phyloP scores from a whole-genome alignment of 306 rosid genomes.

The Astragalus membranaceus region DNA sequence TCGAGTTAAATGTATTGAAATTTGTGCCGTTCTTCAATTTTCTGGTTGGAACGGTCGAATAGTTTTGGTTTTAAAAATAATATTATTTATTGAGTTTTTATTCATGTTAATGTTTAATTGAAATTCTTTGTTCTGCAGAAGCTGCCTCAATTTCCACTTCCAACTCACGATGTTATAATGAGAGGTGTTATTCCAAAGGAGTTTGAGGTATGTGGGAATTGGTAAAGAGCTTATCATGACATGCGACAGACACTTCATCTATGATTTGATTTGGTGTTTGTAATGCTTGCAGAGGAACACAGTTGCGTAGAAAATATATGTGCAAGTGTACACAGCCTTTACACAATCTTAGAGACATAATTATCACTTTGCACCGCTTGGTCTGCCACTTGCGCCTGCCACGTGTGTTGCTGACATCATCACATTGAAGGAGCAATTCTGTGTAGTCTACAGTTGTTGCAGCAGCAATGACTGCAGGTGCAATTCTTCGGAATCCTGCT shows the following conservation, averaged over 20 bases:
- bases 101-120: background rate
- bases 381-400: too few relatives aligned
- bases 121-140: conserved; percentile 31
- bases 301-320: too few relatives aligned
- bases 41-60: background rate
- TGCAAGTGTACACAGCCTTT: too few relatives aligned
- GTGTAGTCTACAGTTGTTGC: too few relatives aligned
- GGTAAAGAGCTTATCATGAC: background rate
- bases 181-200: conserved; percentile 64
- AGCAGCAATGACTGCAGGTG: too few relatives aligned
- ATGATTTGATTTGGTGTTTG: background rate
- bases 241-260: background rate
- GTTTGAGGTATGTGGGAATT: conserved; percentile 56
- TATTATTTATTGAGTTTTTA: background rate
- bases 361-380: too few relatives aligned
- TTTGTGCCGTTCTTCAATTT: background rate
- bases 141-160: conserved; percentile 76
- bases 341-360: too few relatives aligned
- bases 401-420: too few relatives aligned
- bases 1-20: too few relatives aligned
- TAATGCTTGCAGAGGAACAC: conserved; percentile 36
- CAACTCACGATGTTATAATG: conserved; percentile 68
- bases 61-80: background rate
- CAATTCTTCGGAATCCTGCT: too few relatives aligned
- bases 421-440: too few relatives aligned